Evolutionary conservation across 306 rosid species (phyloP), one percentile per base, ranked within the genome.

Genomic region (Fragaria iinumae): DNA sequence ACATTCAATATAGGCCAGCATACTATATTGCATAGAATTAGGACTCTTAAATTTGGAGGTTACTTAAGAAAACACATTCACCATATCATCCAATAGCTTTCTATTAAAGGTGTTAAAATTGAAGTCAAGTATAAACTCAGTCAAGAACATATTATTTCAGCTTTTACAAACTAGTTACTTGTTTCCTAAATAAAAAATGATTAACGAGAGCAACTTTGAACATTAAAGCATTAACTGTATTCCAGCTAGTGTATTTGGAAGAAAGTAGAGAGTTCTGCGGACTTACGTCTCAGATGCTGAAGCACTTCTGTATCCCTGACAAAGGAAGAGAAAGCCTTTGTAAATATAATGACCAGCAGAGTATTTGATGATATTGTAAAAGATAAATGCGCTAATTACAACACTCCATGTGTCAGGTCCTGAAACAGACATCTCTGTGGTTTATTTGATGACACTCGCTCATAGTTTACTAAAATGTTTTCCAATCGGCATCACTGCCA

Each of bases 201-300:
- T 73, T 56, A 73, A 56, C 13, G 75, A 57, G 27, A 56, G 41
- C 13, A 41, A 73, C 52, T 57, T 23, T 39, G 43, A 39, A 56
- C 41, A 21, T 41, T 6, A 55, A 56, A 55, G n/a, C 23, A 39
- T 39, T 39, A 17, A 38, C 5, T 56, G 39, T 39, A 38, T 38
- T 73, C 66, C 38, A 38, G 56, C 39, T 21, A 12, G 68, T 34
- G 63, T 38, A 56, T 39, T 23, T 27, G 52, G 67, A 5, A 83
- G 49, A 45, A 52, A 70, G 9, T 36, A 79, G 13, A 83, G 53
- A n/a, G 10, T 20, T 69, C 76, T 60, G 55, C 13, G 75, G 67
- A 90, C 99, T 87, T 95, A 95, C 99, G 89, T 79, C 74, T 92
- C 97, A 81, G 96, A 87, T 76, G 97, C 96, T 70, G 91, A 76